Percentiles rank a stretch among this genome's conserved stretches.
Conservation (phyloP, 106 monocot genomes). For the Alisma plantagoaquatica region DNA sequence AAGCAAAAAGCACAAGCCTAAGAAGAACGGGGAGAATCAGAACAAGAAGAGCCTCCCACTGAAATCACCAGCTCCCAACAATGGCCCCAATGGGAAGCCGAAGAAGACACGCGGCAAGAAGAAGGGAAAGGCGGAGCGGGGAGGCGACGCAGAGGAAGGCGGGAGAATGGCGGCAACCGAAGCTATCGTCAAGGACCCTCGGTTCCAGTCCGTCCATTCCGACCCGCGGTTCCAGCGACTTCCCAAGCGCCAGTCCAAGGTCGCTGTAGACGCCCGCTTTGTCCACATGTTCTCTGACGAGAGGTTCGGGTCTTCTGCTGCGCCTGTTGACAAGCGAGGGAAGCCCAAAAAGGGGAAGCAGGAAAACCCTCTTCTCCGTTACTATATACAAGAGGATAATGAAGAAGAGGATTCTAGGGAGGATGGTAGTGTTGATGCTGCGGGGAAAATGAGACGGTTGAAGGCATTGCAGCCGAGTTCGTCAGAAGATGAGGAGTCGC, state of each 20-base stretch:
- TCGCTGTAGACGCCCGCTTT: slow-evolving; percentile 65
- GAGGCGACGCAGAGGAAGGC: not conserved
- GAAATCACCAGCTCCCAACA: too few relatives aligned
- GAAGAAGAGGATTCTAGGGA: slow-evolving; percentile 9
- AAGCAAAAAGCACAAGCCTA: not conserved
- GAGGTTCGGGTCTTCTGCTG: slow-evolving; percentile 36
- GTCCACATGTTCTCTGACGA: slow-evolving; percentile 40
- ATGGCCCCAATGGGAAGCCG: too few relatives aligned
- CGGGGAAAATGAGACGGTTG: not conserved
- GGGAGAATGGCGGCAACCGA: not conserved
- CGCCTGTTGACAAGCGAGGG: slow-evolving; percentile 75
- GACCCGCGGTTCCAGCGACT: slow-evolving; percentile 76
- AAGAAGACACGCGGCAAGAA: too few relatives aligned
- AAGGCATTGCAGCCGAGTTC: slow-evolving; percentile 4
- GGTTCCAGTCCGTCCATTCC: slow-evolving; percentile 50
- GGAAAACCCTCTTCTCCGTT: slow-evolving; percentile 30
- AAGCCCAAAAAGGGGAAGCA: slow-evolving; percentile 34
- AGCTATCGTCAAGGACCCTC: slow-evolving; percentile 36
- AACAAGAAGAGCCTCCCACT: too few relatives aligned
- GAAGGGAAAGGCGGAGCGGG: not conserved
- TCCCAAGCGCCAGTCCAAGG: slow-evolving; percentile 52
- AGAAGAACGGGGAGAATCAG: not conserved
- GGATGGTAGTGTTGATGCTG: slow-evolving; percentile 1
- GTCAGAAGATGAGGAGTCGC: slow-evolving; percentile 3
- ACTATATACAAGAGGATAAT: slow-evolving; percentile 53